phyloP scores from a whole-genome alignment of 345 rosid genomes.

The Luvunga scandens region DNA sequence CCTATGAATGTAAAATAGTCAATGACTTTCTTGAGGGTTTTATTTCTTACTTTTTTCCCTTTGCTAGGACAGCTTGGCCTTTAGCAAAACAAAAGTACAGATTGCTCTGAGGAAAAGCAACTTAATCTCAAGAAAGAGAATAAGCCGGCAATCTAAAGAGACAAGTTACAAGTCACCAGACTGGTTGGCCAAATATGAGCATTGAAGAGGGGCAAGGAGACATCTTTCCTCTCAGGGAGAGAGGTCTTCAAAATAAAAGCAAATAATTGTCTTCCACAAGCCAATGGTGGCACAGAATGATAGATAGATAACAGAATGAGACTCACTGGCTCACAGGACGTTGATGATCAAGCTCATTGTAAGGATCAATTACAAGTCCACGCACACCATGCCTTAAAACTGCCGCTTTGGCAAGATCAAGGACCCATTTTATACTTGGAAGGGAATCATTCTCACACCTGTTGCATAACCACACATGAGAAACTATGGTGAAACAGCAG shows the following conservation, averaged over 20 bases:
- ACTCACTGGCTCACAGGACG: slow-evolving; percentile 74
- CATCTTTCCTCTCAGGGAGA: not conserved
- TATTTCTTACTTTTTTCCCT: no score
- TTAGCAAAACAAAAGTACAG: not conserved
- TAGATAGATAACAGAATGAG: not conserved
- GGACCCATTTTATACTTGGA: slow-evolving; percentile 82
- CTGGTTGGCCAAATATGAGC: not conserved
- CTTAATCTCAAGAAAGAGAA: not conserved
- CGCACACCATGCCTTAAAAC: slow-evolving; percentile 90
- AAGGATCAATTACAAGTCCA: slow-evolving; percentile 95
- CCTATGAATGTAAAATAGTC: not conserved
- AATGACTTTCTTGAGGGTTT: no score
- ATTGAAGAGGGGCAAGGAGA: not conserved
- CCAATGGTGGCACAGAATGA: not conserved
- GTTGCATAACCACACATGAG: slow-evolving; percentile 14
- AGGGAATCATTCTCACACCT: slow-evolving; percentile 94
- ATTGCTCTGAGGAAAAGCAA: not conserved
- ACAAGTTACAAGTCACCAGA: not conserved
- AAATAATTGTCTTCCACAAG: not conserved
- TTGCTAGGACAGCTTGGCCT: not conserved
- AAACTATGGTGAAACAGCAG: not conserved
- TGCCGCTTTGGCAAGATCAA: slow-evolving; percentile 83
- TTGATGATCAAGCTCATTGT: slow-evolving; percentile 99
- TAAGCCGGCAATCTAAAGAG: not conserved
- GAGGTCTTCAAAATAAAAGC: not conserved